Evolutionary conservation across 2,329 filamentous ascomycete genomes (phyloP), one percentile per base, ranked within the genome.

Genomic region (Ceratocystis variospora): DNA sequence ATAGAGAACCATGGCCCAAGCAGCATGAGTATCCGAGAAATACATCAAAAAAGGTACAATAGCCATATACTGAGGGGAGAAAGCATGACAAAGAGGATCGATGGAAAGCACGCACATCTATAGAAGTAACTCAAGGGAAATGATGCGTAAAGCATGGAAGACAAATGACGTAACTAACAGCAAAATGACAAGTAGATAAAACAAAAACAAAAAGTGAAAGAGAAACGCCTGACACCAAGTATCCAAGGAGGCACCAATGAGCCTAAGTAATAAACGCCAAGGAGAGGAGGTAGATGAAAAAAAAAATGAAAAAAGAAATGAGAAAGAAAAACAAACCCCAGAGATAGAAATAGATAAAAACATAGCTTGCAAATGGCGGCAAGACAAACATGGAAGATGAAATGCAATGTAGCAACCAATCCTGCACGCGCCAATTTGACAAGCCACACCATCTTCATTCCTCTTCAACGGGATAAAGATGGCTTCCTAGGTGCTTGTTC

Each of bases 401-500:
- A 61, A 46, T n/a, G 65, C 65, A 37, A 63, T 3, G 22, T 28
- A 53, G 37, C 50, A 31, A 3, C 22, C 15, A 28, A 6, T 31
- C 41, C 22, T 57, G 2, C 33, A 6, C 6, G 53, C 48, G 48
- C 53, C 46, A 65, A 50, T 25, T 19, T 15, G 22, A 19, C 19
- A 5, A 65, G 63, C 31, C 53, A 3, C 3, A 2, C 31, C n/a
- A n/a, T 53, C 15, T 8, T 68, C 74, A 73, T 67, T 76, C 85
- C 74, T 94, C 90, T 64, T 93, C 90, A 61, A 89, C 81, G 1
- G 88, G 89, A 73, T 96, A 96, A 48, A 97, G 80, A 73, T 97
- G 93, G 74, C 88, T 87, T 69, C 89, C 90, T 10, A 97, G 84
- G 17, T 96, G 84, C 79, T 96, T 96, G 80, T 96, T 97, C 93